Evolutionary conservation across 352 stramenopile species (phyloP).

Genomic region (Phytophthora pinifolia): DNA sequence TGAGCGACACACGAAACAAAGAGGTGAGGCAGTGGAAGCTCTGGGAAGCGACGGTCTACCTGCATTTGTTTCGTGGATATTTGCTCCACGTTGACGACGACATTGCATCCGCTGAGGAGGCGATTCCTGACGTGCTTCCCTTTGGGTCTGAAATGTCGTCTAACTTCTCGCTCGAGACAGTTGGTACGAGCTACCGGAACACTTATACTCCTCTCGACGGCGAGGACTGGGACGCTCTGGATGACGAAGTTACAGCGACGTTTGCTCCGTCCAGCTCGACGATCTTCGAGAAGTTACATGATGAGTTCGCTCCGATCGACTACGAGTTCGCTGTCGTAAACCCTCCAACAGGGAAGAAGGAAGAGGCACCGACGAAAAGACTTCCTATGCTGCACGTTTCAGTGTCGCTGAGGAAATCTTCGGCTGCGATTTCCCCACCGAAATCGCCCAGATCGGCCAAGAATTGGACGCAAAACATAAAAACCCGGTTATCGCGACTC

Average conservation of each 20-base stretch:
- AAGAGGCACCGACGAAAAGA: slow-evolving; percentile 5
- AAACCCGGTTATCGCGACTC: slow-evolving; percentile 47
- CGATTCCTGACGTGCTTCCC: slow-evolving; percentile 19
- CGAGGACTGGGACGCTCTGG: slow-evolving; percentile 21
- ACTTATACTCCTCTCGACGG: slow-evolving; percentile 18
- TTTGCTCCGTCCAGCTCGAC: slow-evolving; percentile 31
- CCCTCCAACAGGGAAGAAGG: slow-evolving; percentile 23
- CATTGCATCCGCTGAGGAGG: slow-evolving; percentile 6
- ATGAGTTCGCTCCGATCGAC: slow-evolving; percentile 48
- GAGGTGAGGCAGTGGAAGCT: slow-evolving; percentile 33
- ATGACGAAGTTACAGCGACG: slow-evolving; percentile 28
- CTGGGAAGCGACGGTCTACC: slow-evolving; percentile 60
- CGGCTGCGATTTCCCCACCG: slow-evolving; percentile 7
- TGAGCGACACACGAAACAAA: background rate
- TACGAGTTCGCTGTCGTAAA: slow-evolving; percentile 41
- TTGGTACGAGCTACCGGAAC: slow-evolving; percentile 62
- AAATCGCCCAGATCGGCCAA: slow-evolving; percentile 40
- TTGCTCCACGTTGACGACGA: slow-evolving; percentile 38
- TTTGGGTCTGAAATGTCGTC: slow-evolving; percentile 36
- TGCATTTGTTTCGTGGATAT: slow-evolving; percentile 59
- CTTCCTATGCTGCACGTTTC: slow-evolving; percentile 22
- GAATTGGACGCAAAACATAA: slow-evolving; percentile 57
- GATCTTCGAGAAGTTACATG: slow-evolving; percentile 47
- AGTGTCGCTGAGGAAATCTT: slow-evolving; percentile 13
- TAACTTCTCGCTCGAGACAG: slow-evolving; percentile 65